Evolutionary conservation across 345 rosid species (phyloP).

Genomic region (Gossypium australe): DNA sequence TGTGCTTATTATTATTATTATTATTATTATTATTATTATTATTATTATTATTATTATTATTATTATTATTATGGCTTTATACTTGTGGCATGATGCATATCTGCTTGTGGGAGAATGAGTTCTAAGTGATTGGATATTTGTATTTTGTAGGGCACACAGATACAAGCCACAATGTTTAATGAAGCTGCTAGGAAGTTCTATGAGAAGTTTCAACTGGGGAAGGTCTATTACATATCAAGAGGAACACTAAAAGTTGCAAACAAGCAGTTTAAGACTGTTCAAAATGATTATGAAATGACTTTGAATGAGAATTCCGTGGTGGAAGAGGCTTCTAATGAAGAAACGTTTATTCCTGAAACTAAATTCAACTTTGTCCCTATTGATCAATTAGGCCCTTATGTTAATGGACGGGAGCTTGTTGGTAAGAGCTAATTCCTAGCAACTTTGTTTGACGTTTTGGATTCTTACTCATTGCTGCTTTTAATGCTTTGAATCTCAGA

Average conservation of each 20-base stretch:
- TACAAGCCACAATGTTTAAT: conserved; percentile 94
- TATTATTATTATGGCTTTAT: no score
- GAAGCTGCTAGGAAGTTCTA: conserved; percentile 81
- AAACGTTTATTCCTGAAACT: conserved; percentile 65
- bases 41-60: no score
- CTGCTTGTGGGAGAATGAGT: background rate
- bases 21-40: no score
- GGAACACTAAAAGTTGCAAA: conserved; percentile 82
- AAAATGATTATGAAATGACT: conserved; percentile 94
- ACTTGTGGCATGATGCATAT: no score
- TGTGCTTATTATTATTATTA: background rate
- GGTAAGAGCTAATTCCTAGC: conserved; percentile 38
- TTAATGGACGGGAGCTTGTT: conserved; percentile 62
- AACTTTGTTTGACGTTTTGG: background rate
- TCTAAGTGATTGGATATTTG: background rate
- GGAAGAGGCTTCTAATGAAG: conserved; percentile 71
- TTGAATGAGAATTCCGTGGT: conserved; percentile 81
- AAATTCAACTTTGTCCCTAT: conserved; percentile 75
- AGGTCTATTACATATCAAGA: conserved; percentile 77
- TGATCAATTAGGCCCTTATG: conserved; percentile 72
- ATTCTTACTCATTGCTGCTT: background rate
- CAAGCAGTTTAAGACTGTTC: conserved; percentile 80
- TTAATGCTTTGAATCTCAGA: conserved; percentile 28
- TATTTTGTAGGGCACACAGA: conserved; percentile 70
- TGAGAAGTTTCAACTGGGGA: conserved; percentile 72